phyloP scores from a whole-genome alignment of 495 filamentous ascomycete genomes.

The Penicillium manginii region DNA sequence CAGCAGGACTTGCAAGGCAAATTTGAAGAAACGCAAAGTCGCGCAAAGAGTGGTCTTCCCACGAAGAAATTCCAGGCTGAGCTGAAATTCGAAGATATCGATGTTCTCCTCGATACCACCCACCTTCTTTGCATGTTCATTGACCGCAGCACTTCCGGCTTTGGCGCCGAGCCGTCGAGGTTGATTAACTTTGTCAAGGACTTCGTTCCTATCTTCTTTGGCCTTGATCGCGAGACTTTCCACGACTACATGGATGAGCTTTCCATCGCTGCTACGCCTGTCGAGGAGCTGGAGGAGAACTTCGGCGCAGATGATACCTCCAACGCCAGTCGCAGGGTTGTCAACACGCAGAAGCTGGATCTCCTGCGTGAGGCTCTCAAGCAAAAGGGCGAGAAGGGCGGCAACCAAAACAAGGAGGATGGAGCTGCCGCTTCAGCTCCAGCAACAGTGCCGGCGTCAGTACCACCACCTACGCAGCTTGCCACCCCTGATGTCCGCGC shows the following conservation, averaged over 20 bases:
- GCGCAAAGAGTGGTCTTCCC: constrained; percentile 61
- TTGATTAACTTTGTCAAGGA: constrained; percentile 83
- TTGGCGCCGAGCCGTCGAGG: constrained; percentile 71
- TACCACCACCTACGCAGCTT: constrained; percentile 12
- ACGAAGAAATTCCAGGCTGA: constrained; percentile 71
- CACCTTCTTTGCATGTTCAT: constrained; percentile 78
- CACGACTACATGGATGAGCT: constrained; percentile 76
- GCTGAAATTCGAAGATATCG: constrained; percentile 72
- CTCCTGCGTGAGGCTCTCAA: constrained; percentile 88
- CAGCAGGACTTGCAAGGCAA: constrained; percentile 84
- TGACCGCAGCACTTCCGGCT: constrained; percentile 67
- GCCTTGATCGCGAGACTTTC: constrained; percentile 74
- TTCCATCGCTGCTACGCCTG: constrained; percentile 60
- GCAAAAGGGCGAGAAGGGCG: constrained; percentile 66
- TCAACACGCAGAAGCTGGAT: constrained; percentile 73
- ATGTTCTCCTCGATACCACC: constrained; percentile 79
- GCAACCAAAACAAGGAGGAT: constrained; percentile 69
- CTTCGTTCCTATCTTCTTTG: constrained; percentile 89
- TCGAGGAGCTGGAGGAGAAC: constrained; percentile 69
- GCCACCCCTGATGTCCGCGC: constrained; percentile 72
- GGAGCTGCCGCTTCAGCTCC: constrained; percentile 41
- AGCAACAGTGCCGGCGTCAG: constrained; percentile 1
- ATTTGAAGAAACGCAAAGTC: constrained; percentile 78
- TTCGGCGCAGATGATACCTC: constrained; percentile 52
- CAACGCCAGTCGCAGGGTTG: constrained; percentile 59